These are phyloP conservation scores for Lindgomyces ingoldianus DNA, from an alignment of 495 filamentous ascomycete species.

Conservation along the genomic window DNA sequence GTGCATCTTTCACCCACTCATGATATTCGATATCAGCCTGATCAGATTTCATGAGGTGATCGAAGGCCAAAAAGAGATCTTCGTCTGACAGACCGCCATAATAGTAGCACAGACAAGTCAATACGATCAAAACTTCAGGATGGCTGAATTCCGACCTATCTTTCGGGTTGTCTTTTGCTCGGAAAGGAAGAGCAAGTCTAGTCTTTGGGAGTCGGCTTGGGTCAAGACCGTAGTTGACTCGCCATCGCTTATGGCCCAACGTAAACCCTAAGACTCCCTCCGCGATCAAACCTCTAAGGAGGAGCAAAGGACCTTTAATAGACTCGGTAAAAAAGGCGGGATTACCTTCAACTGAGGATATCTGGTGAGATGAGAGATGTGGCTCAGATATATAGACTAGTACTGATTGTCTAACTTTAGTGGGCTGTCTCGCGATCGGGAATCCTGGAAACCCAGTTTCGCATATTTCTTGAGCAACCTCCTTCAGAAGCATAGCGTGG, in stretches of 20 bases:
- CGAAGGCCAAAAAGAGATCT: conserved; percentile 55
- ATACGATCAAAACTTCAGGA: conserved; percentile 65
- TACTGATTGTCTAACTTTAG: conserved; percentile 44
- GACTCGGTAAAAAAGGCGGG: conserved; percentile 44
- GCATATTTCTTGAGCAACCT: conserved; percentile 46
- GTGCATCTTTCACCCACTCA: conserved; percentile 12
- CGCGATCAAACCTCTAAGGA: conserved; percentile 64
- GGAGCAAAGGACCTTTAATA: conserved; percentile 50
- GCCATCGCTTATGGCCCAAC: conserved; percentile 62
- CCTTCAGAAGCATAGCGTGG: conserved; percentile 39
- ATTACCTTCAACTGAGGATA: conserved; percentile 45
- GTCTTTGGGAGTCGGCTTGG: conserved; percentile 46
- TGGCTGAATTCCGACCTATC: conserved; percentile 71
- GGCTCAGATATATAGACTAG: conserved; percentile 49
- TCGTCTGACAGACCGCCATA: conserved; percentile 60
- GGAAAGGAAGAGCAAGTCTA: conserved; percentile 67
- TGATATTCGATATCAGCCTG: conserved; percentile 49
- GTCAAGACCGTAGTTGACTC: conserved; percentile 67
- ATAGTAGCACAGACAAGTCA: conserved; percentile 73
- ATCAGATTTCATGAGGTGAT: conserved; percentile 56
- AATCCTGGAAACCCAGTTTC: conserved; percentile 46
- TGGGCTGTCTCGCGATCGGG: conserved; percentile 47
- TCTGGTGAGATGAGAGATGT: conserved; percentile 39
- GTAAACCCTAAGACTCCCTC: conserved; percentile 57
- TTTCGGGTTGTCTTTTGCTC: conserved; percentile 67